Evolutionary conservation across 2,329 filamentous ascomycete species (phyloP).

Genomic region (Microcyclospora pomicola): DNA sequence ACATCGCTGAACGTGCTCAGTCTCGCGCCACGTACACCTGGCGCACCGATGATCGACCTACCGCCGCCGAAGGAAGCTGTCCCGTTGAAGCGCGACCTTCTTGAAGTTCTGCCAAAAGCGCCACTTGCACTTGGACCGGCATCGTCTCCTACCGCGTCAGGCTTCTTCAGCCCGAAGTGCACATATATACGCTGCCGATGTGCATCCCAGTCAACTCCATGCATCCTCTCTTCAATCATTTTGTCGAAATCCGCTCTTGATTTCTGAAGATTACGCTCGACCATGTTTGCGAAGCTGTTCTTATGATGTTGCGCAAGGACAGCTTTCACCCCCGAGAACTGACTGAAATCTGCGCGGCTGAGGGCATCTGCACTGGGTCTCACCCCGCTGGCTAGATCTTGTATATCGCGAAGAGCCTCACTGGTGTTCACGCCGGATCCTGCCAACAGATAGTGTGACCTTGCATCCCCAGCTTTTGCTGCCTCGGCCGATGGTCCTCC

Average conservation of each 20-base stretch:
- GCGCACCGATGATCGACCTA: conserved; percentile 75
- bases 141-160: conserved; percentile 21
- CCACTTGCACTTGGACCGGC: conserved; percentile 16
- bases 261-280: conserved; percentile 45
- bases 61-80: conserved; percentile 28
- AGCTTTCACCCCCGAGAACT: conserved; percentile 16
- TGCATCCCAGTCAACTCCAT: conserved; percentile 78
- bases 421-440: conserved; percentile 86
- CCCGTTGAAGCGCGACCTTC: conserved; percentile 31
- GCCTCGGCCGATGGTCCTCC: conserved; percentile 49
- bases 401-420: conserved; percentile 68
- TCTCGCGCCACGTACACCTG: conserved; percentile 40
- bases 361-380: too few relatives aligned
- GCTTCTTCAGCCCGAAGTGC: conserved; percentile 69
- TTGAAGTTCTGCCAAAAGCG: conserved; percentile 39
- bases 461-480: conserved; percentile 31
- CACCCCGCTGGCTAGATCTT: conserved; percentile 13
- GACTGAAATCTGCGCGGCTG: conserved; percentile 1
- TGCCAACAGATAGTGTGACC: conserved; percentile 76
- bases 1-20: conserved; percentile 27
- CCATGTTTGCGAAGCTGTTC: conserved; percentile 51
- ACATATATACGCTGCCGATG: conserved; percentile 89
- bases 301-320: conserved; percentile 17
- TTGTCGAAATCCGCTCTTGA: conserved; percentile 84
- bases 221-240: conserved; percentile 87